Base-by-base conservation (phyloP, 805 yeast genomes). In the Jamesozyma jinghongensis region DNA sequence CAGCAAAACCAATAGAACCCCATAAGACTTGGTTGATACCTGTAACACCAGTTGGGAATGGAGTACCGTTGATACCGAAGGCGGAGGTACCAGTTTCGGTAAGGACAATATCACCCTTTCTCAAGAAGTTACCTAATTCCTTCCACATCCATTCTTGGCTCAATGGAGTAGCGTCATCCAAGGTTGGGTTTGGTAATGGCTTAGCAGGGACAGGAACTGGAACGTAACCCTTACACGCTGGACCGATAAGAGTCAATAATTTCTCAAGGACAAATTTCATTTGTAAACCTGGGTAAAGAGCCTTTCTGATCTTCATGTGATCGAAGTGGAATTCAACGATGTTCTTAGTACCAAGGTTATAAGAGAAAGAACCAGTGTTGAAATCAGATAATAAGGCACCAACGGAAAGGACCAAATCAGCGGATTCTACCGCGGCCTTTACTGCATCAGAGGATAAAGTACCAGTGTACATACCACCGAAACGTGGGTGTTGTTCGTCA, bases 361-460 rank as follows among this genome's bases (percentile, higher is more conserved):
- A 79, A 11, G 82, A 74, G 65, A 79, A 79, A 2, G 88, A 78
- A 52, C 90, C 90, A 30, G 90, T 82, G 68, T 81, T 83, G 73
- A 79, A 82, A 63, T 83, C 92, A 20, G 87, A 81, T 49, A 82
- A 65, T 57, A 82, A 65, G 25, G 85, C 84, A 58, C 92, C 92
- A 42, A 82, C 68, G 12, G 86, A 77, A 38, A 83, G 59, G 30
- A 82, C 69, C 57, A 81, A 68, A 62, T 82, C 92, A n/a, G 85
- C 67, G 25, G 68, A 53, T 59, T 81, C 86, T 34, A 80, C 85
- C 16, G 74, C 70, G 44, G 71, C 73, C 51, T 75, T 74, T 36
- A 80, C 82, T 46, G 73, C 79, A 36, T 81, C 82, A 37, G 63
- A 63, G 11, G 88, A 77, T 48, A 83, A 65, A 6, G 79, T 68